Evolutionary conservation across 2,329 filamentous ascomycete species (phyloP).

Genomic region (Rhynchosporium graminicola): DNA sequence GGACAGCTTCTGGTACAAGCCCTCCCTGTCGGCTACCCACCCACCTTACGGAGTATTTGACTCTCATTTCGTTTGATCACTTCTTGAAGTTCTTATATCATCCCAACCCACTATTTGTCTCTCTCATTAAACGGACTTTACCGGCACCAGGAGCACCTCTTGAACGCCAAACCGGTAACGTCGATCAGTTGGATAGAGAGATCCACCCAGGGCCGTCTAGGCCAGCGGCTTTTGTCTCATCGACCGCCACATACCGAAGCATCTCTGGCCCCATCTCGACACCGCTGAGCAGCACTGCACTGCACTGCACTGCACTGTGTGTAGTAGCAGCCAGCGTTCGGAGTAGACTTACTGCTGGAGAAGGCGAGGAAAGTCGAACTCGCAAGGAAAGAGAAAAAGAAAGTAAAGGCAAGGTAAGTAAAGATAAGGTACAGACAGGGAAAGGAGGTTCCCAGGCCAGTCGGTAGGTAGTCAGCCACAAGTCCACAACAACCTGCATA

Average conservation of each 20-base stretch:
- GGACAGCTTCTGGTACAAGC: neutral
- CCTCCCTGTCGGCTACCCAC: neutral
- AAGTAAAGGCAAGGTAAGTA: neutral
- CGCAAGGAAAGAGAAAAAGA: neutral
- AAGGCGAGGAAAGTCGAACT: neutral
- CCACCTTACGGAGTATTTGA: neutral
- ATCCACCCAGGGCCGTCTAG: too few species aligned
- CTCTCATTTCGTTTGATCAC: neutral
- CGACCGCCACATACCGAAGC: neutral
- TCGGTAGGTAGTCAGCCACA: neutral
- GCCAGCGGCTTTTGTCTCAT: constrained; percentile 2
- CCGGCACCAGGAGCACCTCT: neutral
- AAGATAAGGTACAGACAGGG: neutral
- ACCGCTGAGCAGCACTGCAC: neutral
- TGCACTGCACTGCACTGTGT: neutral
- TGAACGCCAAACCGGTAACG: constrained; percentile 4
- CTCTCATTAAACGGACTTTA: neutral
- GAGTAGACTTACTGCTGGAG: neutral
- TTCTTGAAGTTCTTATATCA: neutral
- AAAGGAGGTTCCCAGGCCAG: neutral
- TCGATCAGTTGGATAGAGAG: neutral
- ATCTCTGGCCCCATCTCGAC: constrained; percentile 5
- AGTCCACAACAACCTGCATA: neutral
- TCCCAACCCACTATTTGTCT: neutral
- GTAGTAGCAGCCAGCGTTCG: neutral